These are phyloP conservation scores for Casuarina cunninghamiana DNA, from an alignment of 306 rosid species.

Conservation along the genomic window DNA sequence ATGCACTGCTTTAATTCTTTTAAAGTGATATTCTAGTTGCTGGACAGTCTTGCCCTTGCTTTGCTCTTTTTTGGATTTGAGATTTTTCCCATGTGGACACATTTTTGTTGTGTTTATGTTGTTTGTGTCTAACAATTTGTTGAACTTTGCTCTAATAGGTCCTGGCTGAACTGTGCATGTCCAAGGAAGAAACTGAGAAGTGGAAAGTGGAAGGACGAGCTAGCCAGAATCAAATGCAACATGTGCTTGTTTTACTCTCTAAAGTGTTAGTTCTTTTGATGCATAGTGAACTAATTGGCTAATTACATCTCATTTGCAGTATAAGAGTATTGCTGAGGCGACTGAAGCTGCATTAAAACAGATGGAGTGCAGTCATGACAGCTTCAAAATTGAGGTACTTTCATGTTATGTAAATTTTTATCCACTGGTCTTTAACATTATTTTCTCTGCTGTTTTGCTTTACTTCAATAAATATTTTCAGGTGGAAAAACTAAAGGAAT, in stretches of 20 bases:
- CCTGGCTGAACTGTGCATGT: slow-evolving; percentile 50
- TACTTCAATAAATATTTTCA: slow-evolving; percentile 29
- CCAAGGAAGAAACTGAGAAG: slow-evolving; percentile 69
- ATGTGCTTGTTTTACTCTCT: slow-evolving; percentile 50
- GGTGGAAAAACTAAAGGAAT: slow-evolving; percentile 71
- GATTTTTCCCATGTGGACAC: slow-evolving; percentile 3
- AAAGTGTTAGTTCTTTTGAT: background rate
- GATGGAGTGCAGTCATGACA: slow-evolving; percentile 70
- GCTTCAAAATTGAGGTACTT: slow-evolving; percentile 77
- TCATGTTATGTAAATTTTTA: slow-evolving; percentile 12
- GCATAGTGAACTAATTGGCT: slow-evolving; percentile 26
- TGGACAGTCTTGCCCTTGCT: background rate
- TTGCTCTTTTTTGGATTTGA: background rate
- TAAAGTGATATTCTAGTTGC: background rate
- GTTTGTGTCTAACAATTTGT: slow-evolving; percentile 22
- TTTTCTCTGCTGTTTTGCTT: slow-evolving; percentile 12
- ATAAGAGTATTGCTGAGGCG: slow-evolving; percentile 89
- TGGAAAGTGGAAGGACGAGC: slow-evolving; percentile 79
- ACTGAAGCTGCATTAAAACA: slow-evolving; percentile 88
- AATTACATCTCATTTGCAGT: slow-evolving; percentile 47
- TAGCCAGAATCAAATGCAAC: slow-evolving; percentile 83
- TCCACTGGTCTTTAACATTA: background rate
- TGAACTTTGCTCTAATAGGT: slow-evolving; percentile 46
- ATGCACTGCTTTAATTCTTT: background rate
- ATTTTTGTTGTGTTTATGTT: slow-evolving; percentile 1